Conservation (phyloP, 1,284 basidiomycete species). For the Marasmius sp. region DNA sequence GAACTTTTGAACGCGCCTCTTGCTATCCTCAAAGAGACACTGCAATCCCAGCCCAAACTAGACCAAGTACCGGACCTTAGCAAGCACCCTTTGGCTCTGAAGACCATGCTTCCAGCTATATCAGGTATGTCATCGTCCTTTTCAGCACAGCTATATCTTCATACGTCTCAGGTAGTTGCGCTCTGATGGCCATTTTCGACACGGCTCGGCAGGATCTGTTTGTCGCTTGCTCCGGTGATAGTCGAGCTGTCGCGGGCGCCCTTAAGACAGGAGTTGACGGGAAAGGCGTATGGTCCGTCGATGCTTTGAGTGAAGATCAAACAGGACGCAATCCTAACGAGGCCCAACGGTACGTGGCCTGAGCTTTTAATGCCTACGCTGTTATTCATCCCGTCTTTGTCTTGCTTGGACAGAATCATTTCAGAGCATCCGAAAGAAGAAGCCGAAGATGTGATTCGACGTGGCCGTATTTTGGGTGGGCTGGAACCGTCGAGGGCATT, state of each 20-base stretch:
- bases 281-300: constrained; percentile 80
- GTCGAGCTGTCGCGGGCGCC: constrained; percentile 92
- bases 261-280: constrained; percentile 67
- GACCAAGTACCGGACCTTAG: constrained; percentile 68
- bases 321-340: constrained; percentile 91
- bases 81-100: constrained; percentile 65
- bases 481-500: constrained; percentile 94
- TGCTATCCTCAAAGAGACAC: constrained; percentile 61
- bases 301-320: constrained; percentile 93
- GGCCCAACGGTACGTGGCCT: constrained; percentile 53
- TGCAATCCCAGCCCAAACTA: constrained; percentile 50
- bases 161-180: constrained; percentile 71
- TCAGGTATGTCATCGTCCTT: constrained; percentile 44
- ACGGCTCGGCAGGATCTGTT: constrained; percentile 80
- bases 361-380: not conserved
- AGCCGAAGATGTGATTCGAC: constrained; percentile 76
- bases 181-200: constrained; percentile 84
- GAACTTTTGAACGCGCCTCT: constrained; percentile 81
- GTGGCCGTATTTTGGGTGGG: constrained; percentile 89
- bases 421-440: constrained; percentile 89
- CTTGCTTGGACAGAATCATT: constrained; percentile 61
- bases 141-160: constrained; percentile 4
- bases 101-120: constrained; percentile 78
- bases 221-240: constrained; percentile 92
- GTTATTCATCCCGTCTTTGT: constrained; percentile 12